Evolutionary conservation across 2,329 filamentous ascomycete species (phyloP), one percentile per base, ranked within the genome.

Genomic region (Ilyonectria robusta): DNA sequence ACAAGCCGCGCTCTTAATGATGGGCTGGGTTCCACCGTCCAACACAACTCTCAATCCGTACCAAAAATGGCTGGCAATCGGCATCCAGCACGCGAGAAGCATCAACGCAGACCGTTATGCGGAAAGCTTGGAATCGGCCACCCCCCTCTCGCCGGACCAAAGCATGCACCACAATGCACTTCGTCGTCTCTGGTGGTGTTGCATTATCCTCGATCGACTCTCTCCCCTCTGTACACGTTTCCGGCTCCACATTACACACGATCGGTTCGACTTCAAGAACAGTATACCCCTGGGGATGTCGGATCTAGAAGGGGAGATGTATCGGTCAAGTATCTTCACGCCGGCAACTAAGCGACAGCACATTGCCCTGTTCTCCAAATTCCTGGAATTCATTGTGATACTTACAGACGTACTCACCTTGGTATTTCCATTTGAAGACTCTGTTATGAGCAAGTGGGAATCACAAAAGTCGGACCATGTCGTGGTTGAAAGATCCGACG

Each of bases 11-110:
- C 10, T 48, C 11, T 3, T 48, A 11, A 21, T 48, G 33, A 55
- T 55, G 51, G 33, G 51, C n/a, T 55, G 51, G 33, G 51, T 55
- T 2, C 51, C 51, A 29, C 51, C 33, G 33, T 55, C 51, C 11
- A 40, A 40, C 31, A 15, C 17, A 17, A 55, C 33, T 4, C 51
- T 40, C 8, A 55, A 8, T 15, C 51, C 51, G 6, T 37, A 40
- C 33, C 23, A 40, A 23, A 40, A 29, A 13, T 55, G 51, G 51
- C 33, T 55, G 11, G 19, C 33, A 11, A 17, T n/a, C 8, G 51
- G 33, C 31, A 35, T 55, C 23, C 51, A 55, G 19, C 51, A 55
- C 11, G 51, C 51, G 10, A 55, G 33, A 23, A 37, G 19, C 51
- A 19, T 23, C 51, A 55, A 55, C n/a, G 33, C 51, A 23, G 51